Base-by-base conservation (phyloP, 805 yeast genomes). In the Saturnispora sanitii region DNA sequence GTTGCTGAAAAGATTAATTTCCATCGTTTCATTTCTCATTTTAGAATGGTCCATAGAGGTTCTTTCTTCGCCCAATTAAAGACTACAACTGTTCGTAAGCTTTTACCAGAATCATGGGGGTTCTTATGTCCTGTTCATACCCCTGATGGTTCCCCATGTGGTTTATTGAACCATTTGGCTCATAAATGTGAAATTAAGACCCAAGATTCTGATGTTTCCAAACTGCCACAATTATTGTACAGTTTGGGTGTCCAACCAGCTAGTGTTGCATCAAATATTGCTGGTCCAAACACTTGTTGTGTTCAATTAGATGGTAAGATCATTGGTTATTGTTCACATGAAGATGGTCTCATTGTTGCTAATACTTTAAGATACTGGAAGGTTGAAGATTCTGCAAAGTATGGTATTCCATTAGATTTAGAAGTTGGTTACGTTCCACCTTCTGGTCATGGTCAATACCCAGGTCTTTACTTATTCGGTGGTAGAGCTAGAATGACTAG, bases 121-220 rank as follows among this genome's bases (percentile, higher is more conserved):
- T 92, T 92, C 74, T 66, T 92, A 53, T 92, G 98, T 66, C 98
- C 98, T 11, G 98, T 92, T 19, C 98, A 92, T 63, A 92, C 98
- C 12, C 98, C 98, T 5, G 98, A 92, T 81, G 98, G 98, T 53
- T 83, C 97, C 38, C 98, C 98, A 17, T 92, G 98, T 78, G 98
- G 98, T 68, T 71, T 92, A 60, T 69, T 92, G 56, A 92, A 92
- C 65, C 98, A 92, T 71, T 79, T 92, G 67, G 82, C 97, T 8
- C 96, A 92, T 66, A 87, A 85, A 63, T 92, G 98, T 72, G 71
- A 73, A 52, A 82, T 92, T 45, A 77, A 95, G 6, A 88, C 96
- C 7, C 60, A 62, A 33, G 78, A 77, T 19, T 66, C 82, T 4
- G 94, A 88, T 56, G 90, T 81, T 15, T 72, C 85, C 5, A 65